Percentiles rank a stretch among this genome's conserved stretches.
Conservation (phyloP, 306 rosid species). For the Alnus rubra region DNA sequence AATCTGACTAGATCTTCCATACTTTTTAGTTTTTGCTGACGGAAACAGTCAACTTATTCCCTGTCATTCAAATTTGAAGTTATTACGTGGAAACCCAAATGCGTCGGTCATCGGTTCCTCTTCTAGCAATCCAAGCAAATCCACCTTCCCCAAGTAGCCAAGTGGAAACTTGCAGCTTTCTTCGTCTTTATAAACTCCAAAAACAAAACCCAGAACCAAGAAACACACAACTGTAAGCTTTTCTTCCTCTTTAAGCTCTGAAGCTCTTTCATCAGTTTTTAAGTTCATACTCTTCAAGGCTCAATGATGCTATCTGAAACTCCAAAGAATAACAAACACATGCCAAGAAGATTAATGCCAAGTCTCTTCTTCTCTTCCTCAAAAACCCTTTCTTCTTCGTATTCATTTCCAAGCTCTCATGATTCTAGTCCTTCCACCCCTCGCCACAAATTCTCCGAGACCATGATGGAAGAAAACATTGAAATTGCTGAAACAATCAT, state of each 20-base stretch:
- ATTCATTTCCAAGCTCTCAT: slow-evolving; percentile 17
- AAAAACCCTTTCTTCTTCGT: slow-evolving; percentile 26
- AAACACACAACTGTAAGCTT: neutral
- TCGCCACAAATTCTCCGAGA: neutral
- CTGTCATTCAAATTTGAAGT: neutral
- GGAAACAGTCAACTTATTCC: neutral
- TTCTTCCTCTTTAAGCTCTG: neutral
- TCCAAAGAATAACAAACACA: slow-evolving; percentile 18
- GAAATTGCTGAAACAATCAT: slow-evolving; percentile 35
- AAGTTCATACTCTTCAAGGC: neutral
- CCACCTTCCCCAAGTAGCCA: slow-evolving; percentile 8
- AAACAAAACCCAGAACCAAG: neutral
- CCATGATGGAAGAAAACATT: slow-evolving; percentile 41
- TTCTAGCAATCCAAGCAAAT: slow-evolving; percentile 10
- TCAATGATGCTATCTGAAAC: slow-evolving; percentile 26
- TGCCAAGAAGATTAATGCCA: slow-evolving; percentile 23
- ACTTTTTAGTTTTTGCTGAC: neutral
- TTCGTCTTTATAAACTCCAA: slow-evolving; percentile 17
- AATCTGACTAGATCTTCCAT: neutral
- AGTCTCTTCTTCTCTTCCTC: slow-evolving; percentile 31
- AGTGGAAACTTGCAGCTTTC: slow-evolving; percentile 10
- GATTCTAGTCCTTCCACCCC: slow-evolving; percentile 3
- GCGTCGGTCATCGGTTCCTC: slow-evolving; percentile 21
- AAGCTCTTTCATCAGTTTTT: slow-evolving; percentile 1
- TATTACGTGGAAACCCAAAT: neutral